These are phyloP conservation scores for Monilinia aucupariae DNA, from an alignment of 2,329 filamentous ascomycete species.

Conservation along the genomic window DNA sequence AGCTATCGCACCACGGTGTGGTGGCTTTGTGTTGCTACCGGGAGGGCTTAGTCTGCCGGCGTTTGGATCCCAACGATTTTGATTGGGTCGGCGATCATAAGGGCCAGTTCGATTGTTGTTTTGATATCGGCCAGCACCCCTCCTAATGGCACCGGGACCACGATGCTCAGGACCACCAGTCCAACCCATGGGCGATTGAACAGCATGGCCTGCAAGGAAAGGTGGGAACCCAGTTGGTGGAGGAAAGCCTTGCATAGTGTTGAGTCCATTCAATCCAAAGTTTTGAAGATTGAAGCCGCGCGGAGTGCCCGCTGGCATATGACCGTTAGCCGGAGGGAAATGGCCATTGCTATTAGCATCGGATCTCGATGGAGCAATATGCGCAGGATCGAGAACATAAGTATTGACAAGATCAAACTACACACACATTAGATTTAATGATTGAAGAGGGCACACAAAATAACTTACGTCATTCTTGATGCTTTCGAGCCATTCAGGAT, in stretches of 20 bases:
- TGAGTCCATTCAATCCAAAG: constrained; percentile 55
- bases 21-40: constrained; percentile 41
- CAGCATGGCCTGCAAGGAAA: constrained; percentile 48
- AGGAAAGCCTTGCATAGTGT: constrained; percentile 54
- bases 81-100: constrained; percentile 62
- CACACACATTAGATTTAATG: constrained; percentile 34
- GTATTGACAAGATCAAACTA: constrained; percentile 87
- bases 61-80: constrained; percentile 43
- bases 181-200: constrained; percentile 43
- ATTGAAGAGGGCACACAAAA: neutral
- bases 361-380: constrained; percentile 87
- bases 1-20: constrained; percentile 42
- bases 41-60: constrained; percentile 44
- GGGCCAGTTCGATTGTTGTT: constrained; percentile 61
- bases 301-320: constrained; percentile 75
- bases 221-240: constrained; percentile 42
- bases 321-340: constrained; percentile 75
- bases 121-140: constrained; percentile 58
- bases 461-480: constrained; percentile 74
- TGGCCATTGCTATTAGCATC: constrained; percentile 95
- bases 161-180: constrained; percentile 47
- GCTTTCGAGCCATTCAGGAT: constrained; percentile 77
- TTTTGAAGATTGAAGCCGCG: constrained; percentile 84
- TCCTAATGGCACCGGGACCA: constrained; percentile 60
- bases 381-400: constrained; percentile 89